phyloP scores from a whole-genome alignment of 805 yeast species.

The Metschnikowia shivogae region DNA sequence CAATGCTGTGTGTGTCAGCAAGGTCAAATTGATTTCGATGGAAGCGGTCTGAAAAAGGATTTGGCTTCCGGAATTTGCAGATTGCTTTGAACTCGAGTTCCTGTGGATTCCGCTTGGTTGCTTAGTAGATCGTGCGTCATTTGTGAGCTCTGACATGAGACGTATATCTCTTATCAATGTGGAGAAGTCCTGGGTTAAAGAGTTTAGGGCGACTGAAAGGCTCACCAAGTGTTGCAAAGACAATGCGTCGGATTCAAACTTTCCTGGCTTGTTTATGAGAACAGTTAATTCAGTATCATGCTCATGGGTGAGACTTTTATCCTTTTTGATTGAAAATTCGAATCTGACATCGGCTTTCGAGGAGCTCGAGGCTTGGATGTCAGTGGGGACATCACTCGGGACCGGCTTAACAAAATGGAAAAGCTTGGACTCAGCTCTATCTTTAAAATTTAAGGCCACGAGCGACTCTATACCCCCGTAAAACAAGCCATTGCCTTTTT shows the following conservation, averaged over 20 bases:
- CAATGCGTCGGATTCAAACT: conserved; percentile 18
- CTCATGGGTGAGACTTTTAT: background rate
- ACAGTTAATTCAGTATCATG: background rate
- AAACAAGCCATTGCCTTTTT: conserved; percentile 36
- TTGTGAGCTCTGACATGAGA: conserved; percentile 4
- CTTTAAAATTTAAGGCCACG: conserved; percentile 18
- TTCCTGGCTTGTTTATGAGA: conserved; percentile 25
- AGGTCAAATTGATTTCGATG: conserved; percentile 21
- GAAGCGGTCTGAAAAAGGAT: conserved; percentile 40
- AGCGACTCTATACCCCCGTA: conserved; percentile 47
- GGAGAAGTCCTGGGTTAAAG: conserved; percentile 17
- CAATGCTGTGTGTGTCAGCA: conserved; percentile 19
- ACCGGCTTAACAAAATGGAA: conserved; percentile 20
- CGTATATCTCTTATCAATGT: conserved; percentile 1
- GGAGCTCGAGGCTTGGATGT: background rate
- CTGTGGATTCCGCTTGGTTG: background rate
- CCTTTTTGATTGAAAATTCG: conserved; percentile 35
- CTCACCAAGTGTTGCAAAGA: conserved; percentile 26
- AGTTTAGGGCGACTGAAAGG: conserved; percentile 22
- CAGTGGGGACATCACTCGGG: background rate
- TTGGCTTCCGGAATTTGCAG: conserved; percentile 14
- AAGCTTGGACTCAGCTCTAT: conserved; percentile 21
- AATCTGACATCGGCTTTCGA: conserved; percentile 49
- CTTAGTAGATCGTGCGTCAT: background rate
- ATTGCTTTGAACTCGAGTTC: background rate